These are phyloP conservation scores for Chondrostereum purpureum DNA, from an alignment of 1,284 basidiomycete genomes.

Conservation along the genomic window DNA sequence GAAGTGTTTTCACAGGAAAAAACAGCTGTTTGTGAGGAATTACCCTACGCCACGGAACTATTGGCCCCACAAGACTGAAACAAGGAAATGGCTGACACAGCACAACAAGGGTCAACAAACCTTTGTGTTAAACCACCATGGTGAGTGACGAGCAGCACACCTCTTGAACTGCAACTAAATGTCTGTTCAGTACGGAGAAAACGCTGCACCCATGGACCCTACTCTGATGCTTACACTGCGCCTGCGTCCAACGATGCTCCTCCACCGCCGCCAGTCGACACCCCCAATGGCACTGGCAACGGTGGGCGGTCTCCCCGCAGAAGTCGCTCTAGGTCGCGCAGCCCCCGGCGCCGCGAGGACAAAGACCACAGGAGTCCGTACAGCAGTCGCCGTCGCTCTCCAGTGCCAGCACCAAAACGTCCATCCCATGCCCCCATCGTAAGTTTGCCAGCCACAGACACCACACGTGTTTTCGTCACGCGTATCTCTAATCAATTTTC, in stretches of 20 bases:
- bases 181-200: conserved; percentile 19
- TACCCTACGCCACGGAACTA: no score
- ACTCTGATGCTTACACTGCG: conserved; percentile 73
- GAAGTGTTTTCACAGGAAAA: no score
- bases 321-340: conserved; percentile 69
- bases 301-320: conserved; percentile 48
- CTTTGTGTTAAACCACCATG: conserved; percentile 55
- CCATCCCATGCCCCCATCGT: conserved; percentile 71
- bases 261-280: conserved; percentile 17
- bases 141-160: conserved; percentile 44
- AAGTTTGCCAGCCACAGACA: conserved; percentile 27
- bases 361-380: conserved; percentile 47
- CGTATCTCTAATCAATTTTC: conserved; percentile 32
- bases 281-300: conserved; percentile 32
- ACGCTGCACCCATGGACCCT: conserved; percentile 65
- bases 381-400: conserved; percentile 36
- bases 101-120: conserved; percentile 40
- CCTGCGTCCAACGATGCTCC: conserved; percentile 41
- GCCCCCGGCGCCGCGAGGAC: conserved; percentile 45
- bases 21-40: no score
- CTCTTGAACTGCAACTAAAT: conserved; percentile 8
- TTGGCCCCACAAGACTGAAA: conserved; percentile 14
- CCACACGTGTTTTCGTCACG: no score
- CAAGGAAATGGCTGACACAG: neutral
- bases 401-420: conserved; percentile 41